Evolutionary conservation across 257 asterid genomes (phyloP).

Genomic region (Fraxinus excelsior): DNA sequence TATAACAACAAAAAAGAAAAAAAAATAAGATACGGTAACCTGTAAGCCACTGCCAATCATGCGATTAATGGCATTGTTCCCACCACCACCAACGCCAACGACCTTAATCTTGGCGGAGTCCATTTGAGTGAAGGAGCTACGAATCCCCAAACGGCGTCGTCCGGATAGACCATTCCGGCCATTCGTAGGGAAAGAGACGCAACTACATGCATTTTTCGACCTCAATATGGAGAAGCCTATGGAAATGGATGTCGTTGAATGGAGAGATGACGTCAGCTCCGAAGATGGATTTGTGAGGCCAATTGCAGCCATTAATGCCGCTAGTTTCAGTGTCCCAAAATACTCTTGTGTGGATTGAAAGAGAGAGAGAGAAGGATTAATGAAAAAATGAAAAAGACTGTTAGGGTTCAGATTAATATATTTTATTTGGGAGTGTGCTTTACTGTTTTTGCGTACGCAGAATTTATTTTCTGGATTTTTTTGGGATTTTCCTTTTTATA

Average conservation of each 20-base stretch:
- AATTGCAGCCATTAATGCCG: constrained; percentile 46
- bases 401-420: neutral
- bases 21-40: constrained; percentile 35
- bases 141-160: constrained; percentile 45
- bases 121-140: constrained; percentile 56
- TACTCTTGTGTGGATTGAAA: neutral
- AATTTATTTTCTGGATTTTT: neutral
- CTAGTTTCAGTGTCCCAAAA: neutral
- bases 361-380: neutral
- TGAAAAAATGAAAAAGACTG: neutral
- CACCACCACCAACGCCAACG: constrained; percentile 96
- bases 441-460: neutral
- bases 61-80: constrained; percentile 96
- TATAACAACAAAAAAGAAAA: neutral
- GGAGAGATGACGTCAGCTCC: constrained; percentile 53
- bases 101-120: constrained; percentile 96
- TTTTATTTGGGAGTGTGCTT: neutral
- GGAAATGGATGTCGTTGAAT: constrained; percentile 42
- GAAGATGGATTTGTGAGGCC: constrained; percentile 50
- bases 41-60: constrained; percentile 96
- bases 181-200: constrained; percentile 28
- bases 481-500: neutral
- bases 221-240: constrained; percentile 41
- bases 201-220: constrained; percentile 40
- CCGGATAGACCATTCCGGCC: constrained; percentile 45